Evolutionary conservation across 1,284 basidiomycete genomes (phyloP).

Genomic region (Coniferiporia sulphurascens): DNA sequence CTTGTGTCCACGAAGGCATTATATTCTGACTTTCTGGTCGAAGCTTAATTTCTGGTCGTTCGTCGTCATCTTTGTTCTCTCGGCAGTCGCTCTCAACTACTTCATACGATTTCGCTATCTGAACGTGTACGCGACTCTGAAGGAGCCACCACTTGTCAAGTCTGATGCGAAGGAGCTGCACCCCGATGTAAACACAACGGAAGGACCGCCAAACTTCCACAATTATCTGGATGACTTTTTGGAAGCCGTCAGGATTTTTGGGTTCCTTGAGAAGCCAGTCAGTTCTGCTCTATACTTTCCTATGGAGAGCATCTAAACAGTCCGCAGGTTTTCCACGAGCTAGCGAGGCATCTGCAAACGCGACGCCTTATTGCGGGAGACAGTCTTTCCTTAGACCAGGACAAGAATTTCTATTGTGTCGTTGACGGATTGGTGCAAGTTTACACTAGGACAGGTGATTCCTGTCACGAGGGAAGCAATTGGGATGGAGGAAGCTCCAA

Average conservation of each 20-base stretch:
- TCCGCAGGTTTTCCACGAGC: conserved; percentile 86
- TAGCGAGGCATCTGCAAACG: conserved; percentile 90
- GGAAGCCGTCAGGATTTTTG: conserved; percentile 91
- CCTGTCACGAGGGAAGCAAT: conserved; percentile 42
- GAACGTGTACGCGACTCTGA: conserved; percentile 74
- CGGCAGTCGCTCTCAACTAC: conserved; percentile 69
- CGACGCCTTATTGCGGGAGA: conserved; percentile 87
- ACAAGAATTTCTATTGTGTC: conserved; percentile 94
- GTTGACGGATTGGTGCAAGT: conserved; percentile 88
- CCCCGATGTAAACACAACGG: conserved; percentile 79
- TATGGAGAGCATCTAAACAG: not conserved
- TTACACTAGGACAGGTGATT: conserved; percentile 65
- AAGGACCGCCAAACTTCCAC: conserved; percentile 76
- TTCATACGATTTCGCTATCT: conserved; percentile 82
- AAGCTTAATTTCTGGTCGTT: conserved; percentile 89
- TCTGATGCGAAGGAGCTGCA: conserved; percentile 77
- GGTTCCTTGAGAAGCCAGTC: conserved; percentile 92
- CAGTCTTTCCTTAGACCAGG: conserved; percentile 84
- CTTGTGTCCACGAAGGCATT: not conserved
- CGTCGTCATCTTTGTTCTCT: conserved; percentile 66
- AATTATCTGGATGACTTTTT: conserved; percentile 95
- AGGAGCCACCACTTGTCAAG: conserved; percentile 79
- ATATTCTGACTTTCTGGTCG: conserved; percentile 2
- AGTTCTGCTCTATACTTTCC: conserved; percentile 24
- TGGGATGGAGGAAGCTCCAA: conserved; percentile 87